Base-by-base conservation (phyloP, 441 rosid species). In the Gossypium schwendimanii region DNA sequence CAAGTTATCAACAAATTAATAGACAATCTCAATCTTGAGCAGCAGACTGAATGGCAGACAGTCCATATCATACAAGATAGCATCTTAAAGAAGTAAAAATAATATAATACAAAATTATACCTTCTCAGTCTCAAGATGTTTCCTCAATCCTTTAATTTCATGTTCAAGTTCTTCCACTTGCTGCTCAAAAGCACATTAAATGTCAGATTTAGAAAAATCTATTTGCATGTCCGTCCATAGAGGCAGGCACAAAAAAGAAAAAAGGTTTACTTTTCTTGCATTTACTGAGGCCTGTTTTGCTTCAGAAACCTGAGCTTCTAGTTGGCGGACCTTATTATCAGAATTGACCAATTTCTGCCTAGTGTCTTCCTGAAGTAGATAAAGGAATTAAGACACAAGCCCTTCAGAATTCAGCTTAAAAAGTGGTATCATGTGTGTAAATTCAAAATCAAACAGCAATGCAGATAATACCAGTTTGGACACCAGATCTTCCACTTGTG, bases 41-140 rank as follows among this genome's bases (percentile, higher is more conserved):
- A 50, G 23, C 69, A 57, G 28, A 61, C 63, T 60, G 72, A 31
- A 28, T 50, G 61, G 69, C 58, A 28, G 68, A 8, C 39, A 62
- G 24, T 68, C 67, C 33, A 53, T 44, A 28, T 24, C 44, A 31
- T 23, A 73, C 59, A 54, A 61, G n/a, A 39, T 2, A 55, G 8
- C n/a, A 26, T 26, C 14, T 15, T 20, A 14, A 66, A 15, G 1
- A 24, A 61, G 39, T 71, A 60, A 47, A 62, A 66, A 69, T 74
- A 72, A 73, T 59, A 24, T 67, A 50, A 69, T 75, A 71, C 72
- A 63, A 78, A 72, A 79, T 70, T 78, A 77, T 91, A 94, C 98
- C 96, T 91, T 92, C 83, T 94, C 98, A 75, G 79, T 84, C 77
- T 87, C 94, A 67, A 94, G 92, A 76, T 85, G 91, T 77, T 87